Base-by-base conservation (phyloP, 2,329 filamentous ascomycete genomes). In the Grosmannia clavigera region DNA sequence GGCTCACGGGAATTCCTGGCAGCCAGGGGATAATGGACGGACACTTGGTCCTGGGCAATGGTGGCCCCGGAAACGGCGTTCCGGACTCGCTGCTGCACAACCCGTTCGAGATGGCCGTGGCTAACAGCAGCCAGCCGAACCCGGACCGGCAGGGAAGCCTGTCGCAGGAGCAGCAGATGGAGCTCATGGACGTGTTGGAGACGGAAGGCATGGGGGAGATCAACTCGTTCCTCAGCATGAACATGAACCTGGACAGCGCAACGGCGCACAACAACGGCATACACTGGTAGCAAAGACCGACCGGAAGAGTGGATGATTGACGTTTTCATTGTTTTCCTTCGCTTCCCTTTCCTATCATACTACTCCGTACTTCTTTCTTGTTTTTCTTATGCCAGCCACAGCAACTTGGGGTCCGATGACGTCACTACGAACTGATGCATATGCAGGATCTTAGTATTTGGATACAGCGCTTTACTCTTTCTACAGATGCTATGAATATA, bases 121-220 rank as follows among this genome's bases (percentile, higher is more conserved):
- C 58, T 16, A 54, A 68, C 71, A 3, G 35, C n/a, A 54, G 57
- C 9, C 58, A 58, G 4, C 33, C 58, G 0, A 58, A 65, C 31
- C 71, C 74, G 31, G 80, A 81, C 68, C 81, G 78, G 61, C 83
- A 83, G 67, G 90, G 84, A 64, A 88, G 80, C 61, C 75, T 95
- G 38, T 92, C 85, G 61, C 86, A 91, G 64, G 82, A 90, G 67
- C 89, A 95, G 71, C 90, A 94, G 72, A 74, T 86, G 64, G 88
- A 95, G 74, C 76, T 95, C 46, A 90, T 95, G 87, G 83, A 85
- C 60, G 84, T 85, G 56, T 78, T 95, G 40, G 88, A 94, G 70
- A 87, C 76, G 65, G 81, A 86, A 64, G 84, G 83, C 0, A 74
- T 85, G 68, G 75, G 74, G 31, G 83, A 85, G 57, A 85, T 86